A percentile compares a stretch with the other conserved stretches of the same genome.
Evolutionary conservation across 2,329 filamentous ascomycete genomes (phyloP).

Genomic region (Ramularia collo-cygni): DNA sequence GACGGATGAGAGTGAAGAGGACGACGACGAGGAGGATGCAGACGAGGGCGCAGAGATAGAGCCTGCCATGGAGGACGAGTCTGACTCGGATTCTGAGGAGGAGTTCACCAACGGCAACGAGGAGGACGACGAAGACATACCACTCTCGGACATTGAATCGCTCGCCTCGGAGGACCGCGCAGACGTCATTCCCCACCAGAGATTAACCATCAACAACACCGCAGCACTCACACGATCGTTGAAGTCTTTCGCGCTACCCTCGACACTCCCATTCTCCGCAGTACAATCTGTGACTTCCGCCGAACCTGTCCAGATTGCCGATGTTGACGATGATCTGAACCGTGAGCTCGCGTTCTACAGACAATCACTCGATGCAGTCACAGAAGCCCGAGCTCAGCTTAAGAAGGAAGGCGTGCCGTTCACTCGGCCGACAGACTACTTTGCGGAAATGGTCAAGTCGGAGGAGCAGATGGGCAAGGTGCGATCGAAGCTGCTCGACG

Average conservation of each 20-base stretch:
- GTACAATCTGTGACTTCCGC: constrained; percentile 70
- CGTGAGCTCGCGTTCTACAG: constrained; percentile 91
- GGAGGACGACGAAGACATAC: constrained; percentile 78
- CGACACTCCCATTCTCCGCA: constrained; percentile 68
- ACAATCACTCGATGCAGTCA: constrained; percentile 74
- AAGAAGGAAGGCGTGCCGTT: constrained; percentile 80
- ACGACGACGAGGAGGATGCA: constrained; percentile 39
- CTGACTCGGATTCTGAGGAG: constrained; percentile 30
- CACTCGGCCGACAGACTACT: constrained; percentile 86
- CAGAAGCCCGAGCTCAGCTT: constrained; percentile 64
- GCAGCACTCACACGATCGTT: constrained; percentile 73
- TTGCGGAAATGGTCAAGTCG: constrained; percentile 98
- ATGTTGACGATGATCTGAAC: constrained; percentile 84
- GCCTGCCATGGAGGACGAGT: constrained; percentile 29
- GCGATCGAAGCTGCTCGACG: constrained; percentile 85
- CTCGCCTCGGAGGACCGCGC: constrained; percentile 72
- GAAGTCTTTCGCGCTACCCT: constrained; percentile 68
- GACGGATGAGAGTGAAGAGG: constrained; percentile 25
- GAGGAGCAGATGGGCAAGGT: constrained; percentile 98
- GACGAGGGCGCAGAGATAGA: constrained; percentile 32
- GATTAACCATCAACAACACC: constrained; percentile 96
- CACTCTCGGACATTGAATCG: constrained; percentile 79
- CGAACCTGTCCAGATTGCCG: constrained; percentile 64
- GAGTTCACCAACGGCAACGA: constrained; percentile 38
- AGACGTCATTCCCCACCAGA: constrained; percentile 82